These are phyloP conservation scores for Rhizophagus clarus DNA, from an alignment of 192 early-diverging fungal species.

Conservation along the genomic window DNA sequence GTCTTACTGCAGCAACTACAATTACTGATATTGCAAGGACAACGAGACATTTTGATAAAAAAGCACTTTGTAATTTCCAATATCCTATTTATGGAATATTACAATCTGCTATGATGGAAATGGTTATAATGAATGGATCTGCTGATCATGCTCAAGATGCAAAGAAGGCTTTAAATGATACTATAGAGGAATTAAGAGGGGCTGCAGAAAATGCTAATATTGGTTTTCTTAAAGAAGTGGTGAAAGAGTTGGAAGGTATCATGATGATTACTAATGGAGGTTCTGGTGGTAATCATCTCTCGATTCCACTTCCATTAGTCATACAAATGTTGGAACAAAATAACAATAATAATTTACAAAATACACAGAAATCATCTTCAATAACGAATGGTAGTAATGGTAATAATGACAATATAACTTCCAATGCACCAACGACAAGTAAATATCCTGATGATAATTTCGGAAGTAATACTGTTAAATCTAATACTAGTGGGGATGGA, in stretches of 20 bases:
- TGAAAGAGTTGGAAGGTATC: slow-evolving; percentile 23
- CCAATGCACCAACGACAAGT: not conserved
- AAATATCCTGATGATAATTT: not conserved
- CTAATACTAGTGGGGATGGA: not conserved
- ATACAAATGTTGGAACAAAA: slow-evolving; percentile 8
- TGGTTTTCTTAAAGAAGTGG: not conserved
- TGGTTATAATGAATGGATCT: slow-evolving; percentile 25
- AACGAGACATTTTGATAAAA: slow-evolving; percentile 16
- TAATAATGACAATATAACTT: not conserved
- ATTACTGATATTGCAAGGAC: slow-evolving; percentile 27
- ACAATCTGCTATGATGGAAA: slow-evolving; percentile 24
- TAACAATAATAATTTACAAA: not conserved
- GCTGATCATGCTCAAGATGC: slow-evolving; percentile 4
- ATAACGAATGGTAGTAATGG: not conserved
- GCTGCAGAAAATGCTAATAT: not conserved
- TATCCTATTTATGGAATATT: slow-evolving; percentile 20
- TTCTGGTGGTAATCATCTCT: not conserved
- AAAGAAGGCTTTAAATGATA: slow-evolving; percentile 20
- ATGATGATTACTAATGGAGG: slow-evolving; percentile 17
- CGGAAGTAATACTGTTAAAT: not conserved
- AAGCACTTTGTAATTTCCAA: slow-evolving; percentile 11
- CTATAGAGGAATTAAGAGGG: slow-evolving; percentile 14
- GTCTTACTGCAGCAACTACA: slow-evolving; percentile 23
- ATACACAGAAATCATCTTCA: not conserved
- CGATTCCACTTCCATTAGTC: slow-evolving; percentile 21